Evolutionary conservation across 169 alveolate species (phyloP), one percentile per base, ranked within the genome.

Genomic region (Besnoitia besnoiti): DNA sequence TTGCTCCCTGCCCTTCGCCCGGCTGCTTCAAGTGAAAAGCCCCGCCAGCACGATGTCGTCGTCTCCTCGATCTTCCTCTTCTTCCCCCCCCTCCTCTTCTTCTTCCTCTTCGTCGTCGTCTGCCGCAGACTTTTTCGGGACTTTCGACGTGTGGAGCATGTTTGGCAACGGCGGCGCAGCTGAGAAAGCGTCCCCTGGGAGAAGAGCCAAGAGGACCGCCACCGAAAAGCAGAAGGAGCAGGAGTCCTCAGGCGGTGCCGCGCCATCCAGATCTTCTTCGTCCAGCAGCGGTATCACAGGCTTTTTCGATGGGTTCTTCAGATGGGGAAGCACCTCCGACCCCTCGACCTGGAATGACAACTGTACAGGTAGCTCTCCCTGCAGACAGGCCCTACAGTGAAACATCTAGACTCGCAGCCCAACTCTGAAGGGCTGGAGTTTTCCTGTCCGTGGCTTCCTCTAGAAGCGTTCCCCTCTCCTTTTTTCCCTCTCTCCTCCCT

Each of bases 271-370:
- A 10, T n/a, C 39, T 2, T 5, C 82, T 30, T 19, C 62, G 0
- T 40, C 89, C 40, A 19, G 24, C 8, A 75, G 62, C 0, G 62
- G 62, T 3, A 44, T 82, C 46, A 0, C 89, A 21, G 73, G 62
- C 27, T 82, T 82, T 42, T 82, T 82, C 35, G 89, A 47, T 21
- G 89, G 89, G 47, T 24, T 82, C 0, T 82, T 46, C 47, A 82
- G 55, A 35, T 46, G 47, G 73, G 62, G 62, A 0, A 46, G 75
- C 75, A 8, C 62, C n/a, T 46, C 89, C 19, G 89, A 82, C 30
- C 89, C 89, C 8, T 82, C 89, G 75, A 21, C 39, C 21, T 82
- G 89, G 89, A 82, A 82, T 82, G 89, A 82, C 73, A 30, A 82
- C 75, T 8, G 75, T 21, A 82, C 89, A 10, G 89, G 89, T 82